phyloP scores from a whole-genome alignment of 106 monocot genomes.

The Apostasia shenzhenica region DNA sequence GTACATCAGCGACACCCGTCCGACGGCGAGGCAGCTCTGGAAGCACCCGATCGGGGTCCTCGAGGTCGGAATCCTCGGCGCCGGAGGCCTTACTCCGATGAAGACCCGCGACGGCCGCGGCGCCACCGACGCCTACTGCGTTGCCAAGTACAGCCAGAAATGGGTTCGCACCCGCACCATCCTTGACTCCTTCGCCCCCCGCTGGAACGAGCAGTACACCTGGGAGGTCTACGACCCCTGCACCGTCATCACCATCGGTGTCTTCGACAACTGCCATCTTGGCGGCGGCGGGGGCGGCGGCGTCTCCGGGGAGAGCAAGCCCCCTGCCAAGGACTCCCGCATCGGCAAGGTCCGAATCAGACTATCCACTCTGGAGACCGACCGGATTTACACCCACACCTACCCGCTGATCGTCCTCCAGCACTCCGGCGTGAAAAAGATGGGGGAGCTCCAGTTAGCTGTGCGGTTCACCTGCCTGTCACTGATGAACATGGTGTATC shows the following conservation, averaged over 20 bases:
- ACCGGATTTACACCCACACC: conserved; percentile 51
- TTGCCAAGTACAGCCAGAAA: conserved; percentile 73
- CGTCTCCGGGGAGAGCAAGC: neutral
- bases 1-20: conserved; percentile 62
- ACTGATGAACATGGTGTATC: conserved; percentile 33
- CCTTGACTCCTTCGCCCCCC: conserved; percentile 43
- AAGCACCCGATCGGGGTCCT: conserved; percentile 50
- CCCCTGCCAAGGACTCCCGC: conserved; percentile 21
- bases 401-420: conserved; percentile 56
- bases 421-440: conserved; percentile 64
- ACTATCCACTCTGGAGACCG: conserved; percentile 50
- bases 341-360: conserved; percentile 65
- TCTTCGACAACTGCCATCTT: conserved; percentile 67
- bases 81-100: conserved; percentile 44
- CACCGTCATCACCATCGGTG: conserved; percentile 63
- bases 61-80: conserved; percentile 57
- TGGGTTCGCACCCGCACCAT: conserved; percentile 67
- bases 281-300: conserved; percentile 18
- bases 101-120: conserved; percentile 39
- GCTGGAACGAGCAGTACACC: conserved; percentile 74
- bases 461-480: conserved; percentile 58
- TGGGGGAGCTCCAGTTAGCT: conserved; percentile 60
- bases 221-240: conserved; percentile 72
- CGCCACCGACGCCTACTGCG: conserved; percentile 63
- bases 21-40: conserved; percentile 70